Percentiles rank a stretch among this genome's conserved stretches.
Evolutionary conservation across 352 stramenopile species (phyloP).

Genomic region (Phytophthora ohioensis): DNA sequence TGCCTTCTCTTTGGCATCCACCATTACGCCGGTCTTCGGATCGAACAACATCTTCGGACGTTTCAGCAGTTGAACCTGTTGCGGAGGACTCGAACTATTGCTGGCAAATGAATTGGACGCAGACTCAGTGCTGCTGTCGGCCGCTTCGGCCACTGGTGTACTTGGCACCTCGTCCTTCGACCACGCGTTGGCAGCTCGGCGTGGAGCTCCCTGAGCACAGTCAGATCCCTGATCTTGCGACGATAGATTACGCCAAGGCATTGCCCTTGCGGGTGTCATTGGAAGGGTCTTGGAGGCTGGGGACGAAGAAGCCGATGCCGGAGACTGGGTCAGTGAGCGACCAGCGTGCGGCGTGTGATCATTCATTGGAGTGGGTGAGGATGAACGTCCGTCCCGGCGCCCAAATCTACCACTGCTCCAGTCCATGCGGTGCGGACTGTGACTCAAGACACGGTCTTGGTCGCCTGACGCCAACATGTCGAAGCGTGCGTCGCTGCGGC

Average conservation of each 20-base stretch:
- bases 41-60: conserved; percentile 82
- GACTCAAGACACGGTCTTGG: conserved; percentile 18
- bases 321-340: conserved; percentile 6
- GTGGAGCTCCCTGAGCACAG: neutral
- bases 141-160: conserved; percentile 13
- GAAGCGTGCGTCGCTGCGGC: conserved; percentile 41
- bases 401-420: conserved; percentile 15
- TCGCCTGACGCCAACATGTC: conserved; percentile 24
- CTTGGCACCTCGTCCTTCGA: conserved; percentile 18
- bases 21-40: conserved; percentile 67
- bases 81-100: conserved; percentile 21
- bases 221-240: conserved; percentile 5
- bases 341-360: neutral
- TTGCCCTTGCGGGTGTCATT: conserved; percentile 6
- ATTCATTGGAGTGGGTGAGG: conserved; percentile 1
- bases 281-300: neutral
- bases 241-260: conserved; percentile 19
- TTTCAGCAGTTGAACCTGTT: conserved; percentile 65
- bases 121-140: conserved; percentile 22
- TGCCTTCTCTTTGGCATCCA: conserved; percentile 46
- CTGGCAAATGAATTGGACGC: conserved; percentile 28
- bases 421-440: conserved; percentile 33
- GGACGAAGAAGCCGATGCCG: conserved; percentile 4
- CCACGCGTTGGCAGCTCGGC: conserved; percentile 2
- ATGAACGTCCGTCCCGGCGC: conserved; percentile 9